Conservation (phyloP, 257 asterid species). For the Linderniella brevidens region DNA sequence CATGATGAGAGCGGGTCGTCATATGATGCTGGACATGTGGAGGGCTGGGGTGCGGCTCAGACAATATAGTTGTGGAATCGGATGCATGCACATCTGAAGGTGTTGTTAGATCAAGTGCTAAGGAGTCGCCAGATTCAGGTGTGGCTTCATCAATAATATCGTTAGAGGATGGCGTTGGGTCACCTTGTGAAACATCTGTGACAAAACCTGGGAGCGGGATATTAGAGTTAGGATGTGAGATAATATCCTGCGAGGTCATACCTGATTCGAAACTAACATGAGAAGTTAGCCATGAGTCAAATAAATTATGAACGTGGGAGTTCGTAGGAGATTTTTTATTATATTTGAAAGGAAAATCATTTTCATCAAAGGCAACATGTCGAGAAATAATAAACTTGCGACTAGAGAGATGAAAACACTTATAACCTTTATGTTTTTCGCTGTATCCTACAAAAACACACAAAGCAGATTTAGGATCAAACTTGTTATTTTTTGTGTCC, state of each 20-base stretch:
- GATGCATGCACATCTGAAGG: no score
- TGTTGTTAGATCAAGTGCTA: no score
- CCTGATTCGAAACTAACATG: background rate
- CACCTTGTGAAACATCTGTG: no score
- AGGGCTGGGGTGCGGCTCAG: background rate
- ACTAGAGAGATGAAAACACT: conserved; percentile 5
- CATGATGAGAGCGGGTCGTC: background rate
- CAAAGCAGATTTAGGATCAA: background rate
- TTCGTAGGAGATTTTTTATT: background rate
- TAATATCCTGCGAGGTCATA: no score
- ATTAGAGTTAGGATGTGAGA: no score
- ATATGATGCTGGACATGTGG: background rate
- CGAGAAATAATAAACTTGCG: background rate
- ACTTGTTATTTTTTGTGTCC: background rate
- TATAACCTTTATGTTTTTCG: conserved; percentile 2
- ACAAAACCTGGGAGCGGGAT: no score
- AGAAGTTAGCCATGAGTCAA: conserved; percentile 3
- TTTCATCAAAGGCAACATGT: background rate
- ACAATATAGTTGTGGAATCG: no score
- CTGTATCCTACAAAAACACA: conserved; percentile 8
- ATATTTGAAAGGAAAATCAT: background rate
- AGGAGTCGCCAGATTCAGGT: no score
- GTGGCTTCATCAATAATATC: no score
- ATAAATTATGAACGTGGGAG: background rate
- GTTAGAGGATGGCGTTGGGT: no score